Base-by-base conservation (phyloP, 2,329 filamentous ascomycete species). In the Pestalotiopsis sp. region DNA sequence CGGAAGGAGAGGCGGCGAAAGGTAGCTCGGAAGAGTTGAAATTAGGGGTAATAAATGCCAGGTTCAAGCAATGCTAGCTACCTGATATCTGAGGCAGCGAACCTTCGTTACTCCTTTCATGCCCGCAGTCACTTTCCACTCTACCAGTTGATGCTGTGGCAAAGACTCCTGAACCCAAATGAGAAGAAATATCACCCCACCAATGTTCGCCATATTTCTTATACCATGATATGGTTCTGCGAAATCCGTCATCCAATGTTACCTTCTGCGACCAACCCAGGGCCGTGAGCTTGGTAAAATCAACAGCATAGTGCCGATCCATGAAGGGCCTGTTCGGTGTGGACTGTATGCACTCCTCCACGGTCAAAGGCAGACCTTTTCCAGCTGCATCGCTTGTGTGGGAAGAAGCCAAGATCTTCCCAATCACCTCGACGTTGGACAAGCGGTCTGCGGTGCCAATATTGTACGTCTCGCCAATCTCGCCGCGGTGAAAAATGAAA, bases 311-410 rank as follows among this genome's bases (percentile, higher is more conserved):
- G 49, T 91, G 85, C 75, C 89, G 87, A 78, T 94, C 92, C 79
- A 93, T 93, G 81, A 92, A 95, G 0, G 92, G 93, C 20, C 93
- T 86, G 80, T 96, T 93, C 71, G 90, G 86, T 2, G 92, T 93
- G 79, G 93, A 91, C 78, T 92, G 89, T 73, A 95, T 87, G 86
- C 90, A 92, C 73, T 86, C 85, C 68, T 85, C 83, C 66, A 91
- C 84, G 65, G 90, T 52, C 14, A 20, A n/a, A 52, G 45, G 45
- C 17, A 5, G 17, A 3, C 14, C 20, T 7, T 17, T 52, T 7
- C 17, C 6, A n/a, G 45, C 85, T 68, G 86, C 83, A 31, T 82
- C 78, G 4, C 81, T n/a, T n/a, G n/a, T n/a, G n/a, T n/a, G n/a
- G n/a, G 25, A 25, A 25, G 25, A 1, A 1, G 25, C 25, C 4